phyloP scores from a whole-genome alignment of 2,329 filamentous ascomycete genomes.

The Lecanosticta acicola region DNA sequence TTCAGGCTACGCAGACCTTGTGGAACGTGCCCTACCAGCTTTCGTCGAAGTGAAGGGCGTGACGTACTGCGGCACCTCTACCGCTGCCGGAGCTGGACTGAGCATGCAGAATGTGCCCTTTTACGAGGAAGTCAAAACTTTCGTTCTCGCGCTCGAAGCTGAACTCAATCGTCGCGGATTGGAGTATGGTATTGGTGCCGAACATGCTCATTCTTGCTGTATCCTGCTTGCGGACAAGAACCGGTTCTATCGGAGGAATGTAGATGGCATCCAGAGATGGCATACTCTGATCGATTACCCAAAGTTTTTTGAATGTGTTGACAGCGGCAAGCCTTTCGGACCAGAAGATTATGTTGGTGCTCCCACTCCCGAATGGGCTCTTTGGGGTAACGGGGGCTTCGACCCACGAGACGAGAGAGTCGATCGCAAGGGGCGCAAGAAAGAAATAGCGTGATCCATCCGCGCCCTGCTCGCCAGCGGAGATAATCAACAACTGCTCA shows the following conservation, averaged over 20 bases:
- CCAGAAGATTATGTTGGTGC: conserved; percentile 87
- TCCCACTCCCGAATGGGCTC: conserved; percentile 86
- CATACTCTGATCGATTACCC: conserved; percentile 89
- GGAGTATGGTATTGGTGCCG: conserved; percentile 83
- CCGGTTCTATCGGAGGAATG: conserved; percentile 58
- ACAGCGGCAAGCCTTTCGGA: conserved; percentile 60
- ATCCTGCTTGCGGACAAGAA: conserved; percentile 72
- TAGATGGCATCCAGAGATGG: conserved; percentile 61
- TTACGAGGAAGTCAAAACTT: conserved; percentile 81
- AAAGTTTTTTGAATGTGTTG: conserved; percentile 77
- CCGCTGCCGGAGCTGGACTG: conserved; percentile 74
- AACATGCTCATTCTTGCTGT: conserved; percentile 93
- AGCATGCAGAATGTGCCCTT: conserved; percentile 98
- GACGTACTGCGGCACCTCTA: conserved; percentile 89
- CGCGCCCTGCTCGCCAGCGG: too few relatives aligned
- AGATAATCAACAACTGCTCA: too few relatives aligned
- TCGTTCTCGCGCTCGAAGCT: conserved; percentile 68
- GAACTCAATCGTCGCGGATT: conserved; percentile 66
- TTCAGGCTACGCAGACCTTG: conserved; percentile 80
- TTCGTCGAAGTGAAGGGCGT: conserved; percentile 97
- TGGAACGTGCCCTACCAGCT: conserved; percentile 78
- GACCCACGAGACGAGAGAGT: conserved; percentile 85
- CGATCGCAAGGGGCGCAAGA: conserved; percentile 64
- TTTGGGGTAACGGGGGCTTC: conserved; percentile 91
- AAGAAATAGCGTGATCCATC: conserved; percentile 15